Evolutionary conservation across 2,329 filamentous ascomycete species (phyloP).

Genomic region (Pestalotiopsis fici): DNA sequence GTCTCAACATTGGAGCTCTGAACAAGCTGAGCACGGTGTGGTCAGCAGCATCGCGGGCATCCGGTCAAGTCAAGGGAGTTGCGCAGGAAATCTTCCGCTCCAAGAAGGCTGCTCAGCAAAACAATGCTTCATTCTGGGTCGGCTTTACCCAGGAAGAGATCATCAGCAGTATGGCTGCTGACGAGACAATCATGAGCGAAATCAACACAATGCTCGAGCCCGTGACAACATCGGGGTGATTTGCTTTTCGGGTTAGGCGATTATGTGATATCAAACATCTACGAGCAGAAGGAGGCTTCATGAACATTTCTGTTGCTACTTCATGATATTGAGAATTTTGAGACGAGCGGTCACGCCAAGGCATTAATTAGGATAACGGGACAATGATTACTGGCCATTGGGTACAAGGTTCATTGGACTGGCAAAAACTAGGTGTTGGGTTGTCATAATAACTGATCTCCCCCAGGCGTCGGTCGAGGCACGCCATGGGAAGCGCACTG

Average conservation of each 20-base stretch:
- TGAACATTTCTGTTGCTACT: background rate
- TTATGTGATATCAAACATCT: background rate
- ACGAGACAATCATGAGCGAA: constrained; percentile 61
- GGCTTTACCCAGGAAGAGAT: constrained; percentile 57
- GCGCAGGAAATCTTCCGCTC: constrained; percentile 72
- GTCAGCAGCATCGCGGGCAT: constrained; percentile 70
- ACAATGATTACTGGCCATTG: background rate
- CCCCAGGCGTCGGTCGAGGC: background rate
- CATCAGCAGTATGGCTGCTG: constrained; percentile 54
- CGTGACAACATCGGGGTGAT: background rate
- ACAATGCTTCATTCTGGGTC: constrained; percentile 55
- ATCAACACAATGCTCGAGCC: constrained; percentile 45
- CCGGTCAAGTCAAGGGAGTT: constrained; percentile 74
- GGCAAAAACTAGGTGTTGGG: background rate
- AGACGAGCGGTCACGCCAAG: background rate
- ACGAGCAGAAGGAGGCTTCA: background rate
- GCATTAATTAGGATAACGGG: background rate
- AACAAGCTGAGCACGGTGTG: constrained; percentile 70
- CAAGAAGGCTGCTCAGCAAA: constrained; percentile 55
- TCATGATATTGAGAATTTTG: background rate
- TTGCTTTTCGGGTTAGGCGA: background rate
- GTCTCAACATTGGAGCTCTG: constrained; percentile 76
- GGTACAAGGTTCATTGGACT: background rate
- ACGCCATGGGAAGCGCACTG: background rate
- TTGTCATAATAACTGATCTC: background rate